phyloP scores from a whole-genome alignment of 805 yeast genomes.

The Metschnikowia drakensbergensis region DNA sequence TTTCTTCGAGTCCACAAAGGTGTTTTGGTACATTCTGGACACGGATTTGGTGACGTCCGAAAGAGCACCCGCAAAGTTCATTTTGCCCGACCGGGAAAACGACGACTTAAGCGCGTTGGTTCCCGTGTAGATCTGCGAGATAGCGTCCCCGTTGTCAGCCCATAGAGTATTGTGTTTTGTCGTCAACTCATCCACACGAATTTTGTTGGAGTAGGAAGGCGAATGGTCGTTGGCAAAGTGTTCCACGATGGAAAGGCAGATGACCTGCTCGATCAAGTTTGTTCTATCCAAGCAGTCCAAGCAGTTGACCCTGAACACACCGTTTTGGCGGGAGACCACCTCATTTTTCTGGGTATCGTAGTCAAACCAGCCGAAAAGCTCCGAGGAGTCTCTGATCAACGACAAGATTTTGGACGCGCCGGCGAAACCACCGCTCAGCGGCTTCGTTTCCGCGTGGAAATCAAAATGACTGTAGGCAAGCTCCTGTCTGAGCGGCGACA shows the following conservation, averaged over 20 bases:
- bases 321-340: slow-evolving; percentile 72
- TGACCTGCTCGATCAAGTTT: slow-evolving; percentile 79
- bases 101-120: slow-evolving; percentile 88
- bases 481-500: slow-evolving; percentile 28
- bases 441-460: slow-evolving; percentile 88
- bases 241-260: slow-evolving; percentile 69
- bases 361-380: slow-evolving; percentile 78
- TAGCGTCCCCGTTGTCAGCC: slow-evolving; percentile 70
- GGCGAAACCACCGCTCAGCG: slow-evolving; percentile 71
- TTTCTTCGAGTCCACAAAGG: slow-evolving; percentile 86
- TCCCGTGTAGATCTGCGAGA: slow-evolving; percentile 61
- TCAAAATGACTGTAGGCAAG: slow-evolving; percentile 75
- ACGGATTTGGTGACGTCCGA: slow-evolving; percentile 96
- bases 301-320: slow-evolving; percentile 91
- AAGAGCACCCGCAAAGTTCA: slow-evolving; percentile 95
- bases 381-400: slow-evolving; percentile 58
- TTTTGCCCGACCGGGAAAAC: slow-evolving; percentile 89
- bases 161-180: slow-evolving; percentile 31
- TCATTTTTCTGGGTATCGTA: slow-evolving; percentile 56
- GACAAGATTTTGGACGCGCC: slow-evolving; percentile 72
- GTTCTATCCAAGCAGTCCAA: slow-evolving; percentile 94
- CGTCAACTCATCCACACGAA: slow-evolving; percentile 13
- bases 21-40: slow-evolving; percentile 90
- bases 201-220: slow-evolving; percentile 1
- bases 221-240: slow-evolving; percentile 11